Base-by-base conservation (phyloP, 2,329 filamentous ascomycete species). In the Aspergillus floridensis region DNA sequence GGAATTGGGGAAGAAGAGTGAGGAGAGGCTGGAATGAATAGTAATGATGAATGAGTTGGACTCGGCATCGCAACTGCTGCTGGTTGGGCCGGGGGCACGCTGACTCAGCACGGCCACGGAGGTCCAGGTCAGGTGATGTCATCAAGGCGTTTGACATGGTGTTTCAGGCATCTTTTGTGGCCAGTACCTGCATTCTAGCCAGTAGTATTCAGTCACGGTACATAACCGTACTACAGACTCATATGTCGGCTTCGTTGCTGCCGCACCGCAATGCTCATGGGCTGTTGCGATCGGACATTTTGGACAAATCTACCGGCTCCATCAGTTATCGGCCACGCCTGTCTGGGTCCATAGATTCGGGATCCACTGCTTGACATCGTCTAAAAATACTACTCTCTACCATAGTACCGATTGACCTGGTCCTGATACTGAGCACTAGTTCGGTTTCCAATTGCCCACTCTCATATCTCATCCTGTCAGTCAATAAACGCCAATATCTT, bases 71-170 rank as follows among this genome's bases (percentile, higher is more conserved):
- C 61, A 31, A 51, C 57, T 59, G 50, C 57, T 59, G 57, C 61
- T 61, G 56, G 59, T 63, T 63, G 63, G 63, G 38, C 49, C 48
- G 54, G 59, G 50, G 14, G 19, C 2, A 16, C 4, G 63, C 62
- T 68, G 66, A 68, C 60, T 68, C 66, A 68, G 63, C 65, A 32
- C 24, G 2, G n/a, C 26, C 56, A 58, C 53, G 51, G 58, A 47
- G 29, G 12, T 16, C 26, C 24, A 48, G 57, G 64, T 72, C 69
- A 72, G 66, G 72, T 74, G 72, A 74, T 72, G 67, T 72, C 68
- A 71, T 68, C 59, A 61, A 26, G 54, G 53, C 24, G 41, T 46
- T 48, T 55, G 41, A 47, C 38, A 35, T 44, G 12, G 12, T 44
- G 52, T 47, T 54, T 54, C 26, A 55, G 53, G 22, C 53, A 19